Base-by-base conservation (phyloP, 148 eudicot genomes). In the Rheum nobile region DNA sequence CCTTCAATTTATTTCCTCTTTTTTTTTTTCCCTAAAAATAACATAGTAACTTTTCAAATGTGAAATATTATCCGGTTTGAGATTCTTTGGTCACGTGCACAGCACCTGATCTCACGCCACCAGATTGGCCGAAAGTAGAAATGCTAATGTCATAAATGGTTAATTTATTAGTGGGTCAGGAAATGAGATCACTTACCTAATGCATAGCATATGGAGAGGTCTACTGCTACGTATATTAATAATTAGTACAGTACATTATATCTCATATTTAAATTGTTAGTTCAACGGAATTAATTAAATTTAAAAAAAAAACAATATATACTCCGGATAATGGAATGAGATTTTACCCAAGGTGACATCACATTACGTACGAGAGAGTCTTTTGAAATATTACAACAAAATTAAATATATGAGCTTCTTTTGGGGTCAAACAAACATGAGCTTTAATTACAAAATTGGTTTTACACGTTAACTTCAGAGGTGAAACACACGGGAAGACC, bases 91-190 rank as follows among this genome's bases (percentile, higher is more conserved):
- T 65, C 41, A 65, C 70, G 70, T 65, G 70, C 70, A 65, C 39
- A 65, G 70, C 70, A 65, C 70, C 70, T 65, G 70, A 16, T 65
- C 22, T 65, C 39, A 32, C 70, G 70, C 41, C 70, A 65, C 39
- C 17, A 65, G 39, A 32, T 65, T 65, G 70, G 70, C 70, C 70
- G 70, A 65, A 65, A 65, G 70, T 32, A 65, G 70, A 65, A 65
- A 65, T 16, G 8, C 11, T 34, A 34, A 32, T 65, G 17, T 34
- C 1, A 34, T 34, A 65, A 34, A 9, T 65, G 38, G 21, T 32
- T 16, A 63, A 63, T 63, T 63, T 31, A 29, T 59, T 59, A 28
- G 17, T 61, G 35, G 67, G 2, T 61, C 67, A 61, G 35, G 67
- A 3, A 2, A 28, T 59, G n/a, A 59, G 67, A 14, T 32, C 41